A percentile compares a stretch with the other conserved stretches of the same genome.
Evolutionary conservation across 495 filamentous ascomycete species (phyloP).

Genomic region (Ramalina intermedia): DNA sequence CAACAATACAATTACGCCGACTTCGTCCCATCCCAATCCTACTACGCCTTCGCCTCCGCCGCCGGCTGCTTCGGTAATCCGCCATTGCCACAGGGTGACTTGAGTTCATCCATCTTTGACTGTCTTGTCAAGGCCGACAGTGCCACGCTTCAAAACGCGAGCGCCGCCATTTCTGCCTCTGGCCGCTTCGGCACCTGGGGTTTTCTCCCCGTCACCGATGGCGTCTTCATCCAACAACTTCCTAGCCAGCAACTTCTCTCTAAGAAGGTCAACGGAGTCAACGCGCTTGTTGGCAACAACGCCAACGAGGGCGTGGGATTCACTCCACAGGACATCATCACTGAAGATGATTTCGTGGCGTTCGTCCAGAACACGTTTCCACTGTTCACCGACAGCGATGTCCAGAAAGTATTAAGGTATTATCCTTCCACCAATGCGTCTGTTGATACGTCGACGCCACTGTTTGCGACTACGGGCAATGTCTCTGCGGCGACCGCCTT

Average conservation of each 20-base stretch:
- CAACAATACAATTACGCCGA: constrained; percentile 37
- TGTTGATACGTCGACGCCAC: constrained; percentile 10
- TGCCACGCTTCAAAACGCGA: constrained; percentile 39
- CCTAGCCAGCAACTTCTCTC: constrained; percentile 37
- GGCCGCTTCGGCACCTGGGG: constrained; percentile 38
- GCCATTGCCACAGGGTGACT: constrained; percentile 10
- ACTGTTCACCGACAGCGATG: constrained; percentile 29
- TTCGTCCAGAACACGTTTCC: constrained; percentile 37
- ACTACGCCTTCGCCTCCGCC: constrained; percentile 37
- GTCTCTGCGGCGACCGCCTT: constrained; percentile 25
- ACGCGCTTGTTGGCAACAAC: constrained; percentile 37
- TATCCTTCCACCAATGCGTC: constrained; percentile 29
- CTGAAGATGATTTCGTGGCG: constrained; percentile 24
- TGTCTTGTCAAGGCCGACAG: constrained; percentile 41
- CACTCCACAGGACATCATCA: constrained; percentile 36
- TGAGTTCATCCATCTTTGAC: constrained; percentile 29
- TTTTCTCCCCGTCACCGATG: constrained; percentile 52
- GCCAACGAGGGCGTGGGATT: constrained; percentile 40
- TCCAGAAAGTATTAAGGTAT: constrained; percentile 27
- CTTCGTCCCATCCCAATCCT: constrained; percentile 34
- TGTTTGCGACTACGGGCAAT: constrained; percentile 32
- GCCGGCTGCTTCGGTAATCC: constrained; percentile 31
- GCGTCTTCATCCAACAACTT: constrained; percentile 35
- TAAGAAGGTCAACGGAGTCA: constrained; percentile 37
- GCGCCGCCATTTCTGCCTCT: constrained; percentile 30